Base-by-base conservation (phyloP, 176 grass and related monocot species). In the Secale cereale region DNA sequence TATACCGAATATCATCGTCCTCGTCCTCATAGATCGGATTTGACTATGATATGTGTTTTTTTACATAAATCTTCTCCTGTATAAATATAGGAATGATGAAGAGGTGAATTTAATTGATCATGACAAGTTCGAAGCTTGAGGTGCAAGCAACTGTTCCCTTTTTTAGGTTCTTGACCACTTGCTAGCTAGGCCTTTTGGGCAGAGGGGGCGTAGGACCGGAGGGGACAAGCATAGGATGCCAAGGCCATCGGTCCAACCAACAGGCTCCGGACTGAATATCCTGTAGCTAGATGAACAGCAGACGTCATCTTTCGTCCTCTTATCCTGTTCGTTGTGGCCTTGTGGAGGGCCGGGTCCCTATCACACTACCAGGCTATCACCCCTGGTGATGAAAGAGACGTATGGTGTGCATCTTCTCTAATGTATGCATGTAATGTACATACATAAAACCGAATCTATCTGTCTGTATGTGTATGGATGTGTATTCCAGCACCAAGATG, bases 71-170 rank as follows among this genome's bases (percentile, higher is more conserved):
- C 40, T 6, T 73, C 28, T 73, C 26, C 40, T 48, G 23, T 36
- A 3, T 65, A 29, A 4, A 19, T 32, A 7, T 10, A 26, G 14
- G 41, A 32, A 56, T 54, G 3, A 56, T 54, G 3, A 36, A 10
- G 13, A 54, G 50, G 76, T 4, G 6, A 31, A 19, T n/a, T n/a
- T n/a, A n/a, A n/a, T 56, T 22, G 31, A 74, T 65, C 57, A 85
- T 85, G 31, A 26, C 56, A 33, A 59, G 62, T 76, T 35, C 7
- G 37, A 90, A 68, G 40, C 83, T 77, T 90, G 88, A 23, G 56
- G 56, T 63, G 64, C 83, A 86, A 86, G 88, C 88, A 40, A 82
- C 76, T 74, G 43, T 31, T 40, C 56, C 56, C 25, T 67, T 81
- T 71, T 16, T 0, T 1, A 33, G 64, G 52, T 72, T 65, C 82